Base-by-base conservation (phyloP, 1,139 yeast genomes). In the Candida glucosophila region DNA sequence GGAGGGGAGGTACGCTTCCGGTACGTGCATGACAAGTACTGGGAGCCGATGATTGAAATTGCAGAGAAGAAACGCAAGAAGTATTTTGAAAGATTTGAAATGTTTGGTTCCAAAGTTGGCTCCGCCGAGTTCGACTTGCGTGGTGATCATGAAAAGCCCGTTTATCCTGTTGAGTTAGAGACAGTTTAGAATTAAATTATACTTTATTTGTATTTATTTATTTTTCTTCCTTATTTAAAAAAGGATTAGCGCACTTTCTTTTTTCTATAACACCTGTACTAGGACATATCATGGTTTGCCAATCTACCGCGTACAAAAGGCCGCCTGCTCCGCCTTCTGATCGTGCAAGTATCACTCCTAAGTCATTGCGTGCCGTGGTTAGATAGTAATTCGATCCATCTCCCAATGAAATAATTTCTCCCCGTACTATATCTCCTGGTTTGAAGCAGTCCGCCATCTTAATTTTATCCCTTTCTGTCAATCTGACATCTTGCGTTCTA, bases 181-280 rank as follows among this genome's bases (percentile, higher is more conserved):
- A 11, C 5, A 17, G n/a, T 19, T 9, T 24, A 12, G 13, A 24
- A n/a, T 19, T 22, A 17, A 14, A 22, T 26, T 22, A 15, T 17
- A 25, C 17, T 12, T 14, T 16, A 16, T n/a, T 8, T 16, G n/a
- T 8, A 16, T 16, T 8, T n/a, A 16, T 8, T 16, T 16, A 16
- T 16, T 16, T 16, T 16, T 8, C n/a, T n/a, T n/a, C n/a, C 27
- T 29, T 32, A 20, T 13, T 24, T 27, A 12, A 19, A 25, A 79
- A 78, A 6, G 96, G 95, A 50, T 85, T 88, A 5, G 98, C 98
- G 55, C 95, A 85, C 51, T 92, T 92, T 32, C 98, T 67, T 41
- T 64, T 63, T 45, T 88, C 97, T 14, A 74, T 54, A 12, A 67
- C 69, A 1, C 96, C 96, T 4, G 86, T 74, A 22, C 56, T 60